phyloP scores from a whole-genome alignment of 192 early-diverging fungal species.

The Coemansia interrupta region DNA sequence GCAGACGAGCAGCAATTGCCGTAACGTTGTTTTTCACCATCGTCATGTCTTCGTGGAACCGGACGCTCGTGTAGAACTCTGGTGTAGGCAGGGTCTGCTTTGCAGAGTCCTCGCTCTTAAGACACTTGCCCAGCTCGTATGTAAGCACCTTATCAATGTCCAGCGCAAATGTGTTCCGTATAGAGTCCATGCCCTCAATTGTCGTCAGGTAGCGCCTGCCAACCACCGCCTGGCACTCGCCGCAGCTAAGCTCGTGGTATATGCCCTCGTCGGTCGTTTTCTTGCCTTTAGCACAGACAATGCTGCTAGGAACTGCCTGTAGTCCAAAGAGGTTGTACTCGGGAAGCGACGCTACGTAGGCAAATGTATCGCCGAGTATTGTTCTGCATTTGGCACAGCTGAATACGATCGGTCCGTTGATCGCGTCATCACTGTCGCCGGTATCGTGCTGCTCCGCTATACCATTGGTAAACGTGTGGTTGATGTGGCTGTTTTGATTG shows the following conservation, averaged over 20 bases:
- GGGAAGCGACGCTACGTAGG: conserved; percentile 40
- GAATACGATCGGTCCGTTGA: conserved; percentile 44
- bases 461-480: not conserved
- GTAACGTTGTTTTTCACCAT: conserved; percentile 43
- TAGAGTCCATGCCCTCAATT: conserved; percentile 27
- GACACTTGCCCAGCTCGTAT: conserved; percentile 46
- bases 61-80: conserved; percentile 41
- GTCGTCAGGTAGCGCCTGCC: conserved; percentile 41
- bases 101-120: conserved; percentile 10
- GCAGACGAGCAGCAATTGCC: conserved; percentile 38
- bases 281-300: conserved; percentile 15
- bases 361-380: conserved; percentile 49
- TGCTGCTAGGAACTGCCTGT: conserved; percentile 34
- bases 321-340: conserved; percentile 44
- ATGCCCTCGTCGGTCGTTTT: conserved; percentile 39
- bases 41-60: conserved; percentile 27
- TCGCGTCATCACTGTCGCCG: conserved; percentile 23
- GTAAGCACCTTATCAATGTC: conserved; percentile 41
- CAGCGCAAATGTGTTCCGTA: conserved; percentile 34
- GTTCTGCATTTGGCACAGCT: conserved; percentile 50
- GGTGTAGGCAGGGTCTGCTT: conserved; percentile 16
- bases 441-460: not conserved
- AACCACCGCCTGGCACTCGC: conserved; percentile 30
- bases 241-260: conserved; percentile 36
- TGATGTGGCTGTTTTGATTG: conserved; percentile 7